Evolutionary conservation across 345 rosid genomes (phyloP), one percentile per base, ranked within the genome.

Genomic region (Acer saccharum): DNA sequence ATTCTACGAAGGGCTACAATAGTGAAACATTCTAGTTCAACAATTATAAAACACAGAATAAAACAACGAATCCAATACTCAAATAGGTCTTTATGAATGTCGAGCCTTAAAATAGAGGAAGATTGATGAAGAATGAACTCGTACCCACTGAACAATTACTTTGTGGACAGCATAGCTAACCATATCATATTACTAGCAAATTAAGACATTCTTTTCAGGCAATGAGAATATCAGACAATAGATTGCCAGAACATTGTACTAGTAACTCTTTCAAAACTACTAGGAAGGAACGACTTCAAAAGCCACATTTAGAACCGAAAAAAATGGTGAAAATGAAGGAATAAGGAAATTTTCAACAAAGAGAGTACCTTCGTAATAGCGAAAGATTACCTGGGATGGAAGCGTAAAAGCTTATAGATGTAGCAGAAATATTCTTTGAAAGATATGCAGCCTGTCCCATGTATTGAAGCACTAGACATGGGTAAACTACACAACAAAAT

Each of bases 401-500:
- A 70, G 91, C 88, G 76, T 88, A 89, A 80, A 96, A 96, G 89
- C 95, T 92, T 73, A 81, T 48, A 46, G 90, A 83, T 70, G 82
- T 79, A 32, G 88, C 86, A 57, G 90, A 85, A 74, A 87, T 81
- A 63, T 96, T 96, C 87, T 89, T 91, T 44, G 98, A 94, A 80
- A 94, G 84, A 88, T 89, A 96, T 52, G 99, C 98, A 54, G 98
- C 97, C 84, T 94, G 98, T 39, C 98, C 99, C 98, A 96, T 89
- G 88, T 96, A 96, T 81, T 96, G 99, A 82, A 96, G 94, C 86
- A 96, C 96, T 66, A 96, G 86, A 83, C 98, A 94, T 16, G 99
- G 99, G 84, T 92, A 96, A 62, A 90, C 89, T 54, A 92, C 81
- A 78, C 89, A 86, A 74, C 85, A 76, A 82, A 92, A 94, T 14